phyloP scores from a whole-genome alignment of 352 stramenopile genomes.

The Blastocystis sp. region DNA sequence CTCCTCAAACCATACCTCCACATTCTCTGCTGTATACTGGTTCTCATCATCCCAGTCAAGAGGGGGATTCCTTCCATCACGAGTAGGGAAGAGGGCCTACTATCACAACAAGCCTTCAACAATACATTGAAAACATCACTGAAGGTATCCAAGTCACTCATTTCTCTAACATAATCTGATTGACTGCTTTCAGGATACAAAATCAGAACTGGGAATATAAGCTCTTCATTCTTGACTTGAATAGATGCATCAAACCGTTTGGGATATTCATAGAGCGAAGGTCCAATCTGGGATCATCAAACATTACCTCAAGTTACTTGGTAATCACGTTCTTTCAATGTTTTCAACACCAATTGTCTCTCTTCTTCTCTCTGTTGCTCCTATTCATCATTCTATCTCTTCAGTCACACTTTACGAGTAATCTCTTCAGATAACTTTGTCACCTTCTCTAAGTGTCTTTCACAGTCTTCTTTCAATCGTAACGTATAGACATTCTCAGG shows the following conservation, averaged over 20 bases:
- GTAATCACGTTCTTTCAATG: background rate
- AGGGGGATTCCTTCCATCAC: background rate
- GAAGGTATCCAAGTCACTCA: slow-evolving; percentile 4
- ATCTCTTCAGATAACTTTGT: slow-evolving; percentile 1
- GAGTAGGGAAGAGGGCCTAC: background rate
- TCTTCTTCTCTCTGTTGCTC: slow-evolving; percentile 20
- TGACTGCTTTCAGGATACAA: slow-evolving; percentile 11
- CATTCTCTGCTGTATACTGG: background rate
- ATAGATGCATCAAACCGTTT: slow-evolving; percentile 2
- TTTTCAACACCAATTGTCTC: background rate
- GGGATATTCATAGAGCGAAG: slow-evolving; percentile 3
- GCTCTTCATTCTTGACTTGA: background rate
- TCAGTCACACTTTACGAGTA: background rate
- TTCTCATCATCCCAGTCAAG: slow-evolving; percentile 35
- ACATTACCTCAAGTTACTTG: background rate
- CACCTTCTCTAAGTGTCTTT: background rate
- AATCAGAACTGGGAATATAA: slow-evolving; percentile 37
- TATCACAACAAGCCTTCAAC: background rate
- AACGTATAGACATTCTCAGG: slow-evolving; percentile 13
- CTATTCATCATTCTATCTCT: background rate
- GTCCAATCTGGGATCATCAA: background rate
- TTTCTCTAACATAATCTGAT: background rate
- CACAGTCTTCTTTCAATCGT: slow-evolving; percentile 2
- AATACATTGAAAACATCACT: background rate
- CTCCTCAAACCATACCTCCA: slow-evolving; percentile 34